Evolutionary conservation across 257 asterid species (phyloP).

Genomic region (Perilla frutescens): DNA sequence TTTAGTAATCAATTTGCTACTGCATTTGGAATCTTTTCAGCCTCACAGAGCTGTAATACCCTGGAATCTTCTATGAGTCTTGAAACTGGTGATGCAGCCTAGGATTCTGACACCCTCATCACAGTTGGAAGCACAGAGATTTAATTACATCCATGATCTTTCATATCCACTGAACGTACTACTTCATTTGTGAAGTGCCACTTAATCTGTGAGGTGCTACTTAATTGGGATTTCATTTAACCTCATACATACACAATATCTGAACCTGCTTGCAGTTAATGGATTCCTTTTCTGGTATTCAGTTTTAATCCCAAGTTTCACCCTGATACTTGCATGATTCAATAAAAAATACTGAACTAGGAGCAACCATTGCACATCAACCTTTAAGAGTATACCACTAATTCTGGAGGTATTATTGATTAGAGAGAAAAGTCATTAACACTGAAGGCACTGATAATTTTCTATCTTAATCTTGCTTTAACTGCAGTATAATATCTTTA

Average conservation of each 20-base stretch:
- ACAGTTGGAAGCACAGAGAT: not conserved
- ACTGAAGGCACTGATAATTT: conserved; percentile 1
- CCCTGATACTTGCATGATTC: not conserved
- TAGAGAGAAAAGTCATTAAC: conserved; percentile 1
- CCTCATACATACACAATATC: not conserved
- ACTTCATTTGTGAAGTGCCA: not conserved
- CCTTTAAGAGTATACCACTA: not conserved
- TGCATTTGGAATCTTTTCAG: not conserved
- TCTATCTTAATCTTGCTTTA: conserved; percentile 18
- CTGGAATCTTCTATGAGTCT: not conserved
- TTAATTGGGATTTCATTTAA: not conserved
- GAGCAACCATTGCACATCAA: not conserved
- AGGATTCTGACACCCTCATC: not conserved
- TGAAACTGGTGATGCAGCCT: not conserved
- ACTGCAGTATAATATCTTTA: not conserved
- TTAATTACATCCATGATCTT: not conserved
- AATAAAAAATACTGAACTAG: conserved; percentile 8
- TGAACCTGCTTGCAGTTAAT: not conserved
- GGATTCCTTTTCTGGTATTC: not conserved
- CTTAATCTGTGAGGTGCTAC: not conserved
- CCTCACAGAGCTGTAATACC: not conserved
- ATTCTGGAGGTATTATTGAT: conserved; percentile 6
- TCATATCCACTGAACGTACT: not conserved
- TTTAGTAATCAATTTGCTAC: conserved; percentile 1
- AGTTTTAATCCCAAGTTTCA: not conserved